These are phyloP conservation scores for Boletus tomentosulus DNA, from an alignment of 768 basidiomycete genomes.

Conservation along the genomic window DNA sequence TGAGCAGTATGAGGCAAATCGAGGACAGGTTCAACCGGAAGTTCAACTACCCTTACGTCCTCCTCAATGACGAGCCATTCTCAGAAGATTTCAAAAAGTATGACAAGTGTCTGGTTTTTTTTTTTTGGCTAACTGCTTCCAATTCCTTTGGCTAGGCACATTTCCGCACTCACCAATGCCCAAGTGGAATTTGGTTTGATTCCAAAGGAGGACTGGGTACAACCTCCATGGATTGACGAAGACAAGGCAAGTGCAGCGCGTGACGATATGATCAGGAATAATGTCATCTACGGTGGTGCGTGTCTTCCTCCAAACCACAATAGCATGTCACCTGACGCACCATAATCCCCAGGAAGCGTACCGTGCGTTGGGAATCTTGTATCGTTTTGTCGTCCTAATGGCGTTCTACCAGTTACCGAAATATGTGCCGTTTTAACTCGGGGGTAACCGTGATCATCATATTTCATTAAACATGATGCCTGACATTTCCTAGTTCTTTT, in stretches of 20 bases:
- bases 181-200: slow-evolving; percentile 58
- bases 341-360: slow-evolving; percentile 52
- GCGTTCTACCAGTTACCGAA: slow-evolving; percentile 60
- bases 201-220: slow-evolving; percentile 67
- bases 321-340: slow-evolving; percentile 4
- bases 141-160: slow-evolving; percentile 22
- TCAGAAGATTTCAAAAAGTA: slow-evolving; percentile 68
- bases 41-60: slow-evolving; percentile 81
- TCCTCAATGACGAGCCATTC: slow-evolving; percentile 85
- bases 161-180: slow-evolving; percentile 27
- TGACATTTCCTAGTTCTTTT: slow-evolving; percentile 62
- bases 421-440: slow-evolving; percentile 96
- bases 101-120: slow-evolving; percentile 11
- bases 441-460: slow-evolving; percentile 45
- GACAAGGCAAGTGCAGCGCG: slow-evolving; percentile 52
- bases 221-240: slow-evolving; percentile 79
- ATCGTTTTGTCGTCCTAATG: slow-evolving; percentile 4
- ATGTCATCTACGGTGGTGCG: slow-evolving; percentile 65
- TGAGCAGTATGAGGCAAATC: slow-evolving; percentile 62
- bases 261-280: slow-evolving; percentile 57
- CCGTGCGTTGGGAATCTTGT: slow-evolving; percentile 44
- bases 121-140: slow-evolving; percentile 4
- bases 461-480: not conserved
- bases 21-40: slow-evolving; percentile 85
- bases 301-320: not conserved